Evolutionary conservation across 2,329 filamentous ascomycete species (phyloP).

Genomic region (Herpotrichia juniperi): DNA sequence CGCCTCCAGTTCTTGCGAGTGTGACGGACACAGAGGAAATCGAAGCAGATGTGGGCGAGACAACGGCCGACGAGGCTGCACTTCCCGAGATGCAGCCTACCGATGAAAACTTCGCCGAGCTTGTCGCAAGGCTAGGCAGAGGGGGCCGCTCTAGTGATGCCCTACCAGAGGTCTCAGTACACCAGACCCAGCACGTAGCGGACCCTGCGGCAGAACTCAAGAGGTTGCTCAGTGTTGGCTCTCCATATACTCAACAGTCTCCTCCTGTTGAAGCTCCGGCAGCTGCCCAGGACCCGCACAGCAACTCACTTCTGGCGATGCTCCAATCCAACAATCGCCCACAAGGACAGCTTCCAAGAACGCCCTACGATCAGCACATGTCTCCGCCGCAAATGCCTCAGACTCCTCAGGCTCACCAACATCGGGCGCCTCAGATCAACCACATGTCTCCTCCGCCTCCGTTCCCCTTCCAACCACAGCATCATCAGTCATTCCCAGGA

Average conservation of each 20-base stretch:
- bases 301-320: conserved; percentile 62
- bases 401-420: conserved; percentile 62
- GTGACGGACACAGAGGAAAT: conserved; percentile 39
- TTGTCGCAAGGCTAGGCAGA: conserved; percentile 38
- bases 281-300: conserved; percentile 33
- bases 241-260: conserved; percentile 41
- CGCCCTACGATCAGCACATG: conserved; percentile 62
- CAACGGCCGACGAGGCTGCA: conserved; percentile 29
- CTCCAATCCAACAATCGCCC: conserved; percentile 45
- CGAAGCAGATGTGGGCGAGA: conserved; percentile 33
- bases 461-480: conserved; percentile 51
- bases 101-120: conserved; percentile 34
- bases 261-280: conserved; percentile 43
- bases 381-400: conserved; percentile 59
- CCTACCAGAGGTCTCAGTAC: conserved; percentile 37
- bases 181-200: conserved; percentile 29
- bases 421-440: conserved; percentile 58
- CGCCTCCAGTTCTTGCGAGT: conserved; percentile 21
- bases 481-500: conserved; percentile 34
- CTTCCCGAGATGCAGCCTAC: conserved; percentile 14
- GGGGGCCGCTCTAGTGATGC: conserved; percentile 32
- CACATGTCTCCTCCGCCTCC: conserved; percentile 56
- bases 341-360: conserved; percentile 36
- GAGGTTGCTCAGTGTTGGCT: conserved; percentile 52
- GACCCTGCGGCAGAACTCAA: conserved; percentile 61